Evolutionary conservation across 257 asterid species (phyloP), one percentile per base, ranked within the genome.

Genomic region (Primulina tabacum): DNA sequence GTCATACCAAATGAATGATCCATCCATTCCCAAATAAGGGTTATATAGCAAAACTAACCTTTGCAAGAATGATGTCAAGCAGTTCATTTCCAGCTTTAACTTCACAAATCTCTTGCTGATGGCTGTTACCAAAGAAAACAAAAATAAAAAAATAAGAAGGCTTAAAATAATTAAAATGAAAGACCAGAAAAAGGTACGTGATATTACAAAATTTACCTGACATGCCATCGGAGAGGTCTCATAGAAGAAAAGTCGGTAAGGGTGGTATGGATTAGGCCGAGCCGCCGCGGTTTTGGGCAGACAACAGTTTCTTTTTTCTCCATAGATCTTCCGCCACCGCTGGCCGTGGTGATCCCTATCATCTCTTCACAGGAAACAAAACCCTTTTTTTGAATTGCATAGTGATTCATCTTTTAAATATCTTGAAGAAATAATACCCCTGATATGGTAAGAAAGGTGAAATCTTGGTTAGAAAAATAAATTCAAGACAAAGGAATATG

Each of bases 211-310:
- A 75, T 1, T 47, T 81, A 92, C 98, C 96, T 88, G 5, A 80
- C 64, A 67, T 90, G 91, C 96, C 92, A 84, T 72, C 96, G 79
- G 37, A 83, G 76, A 70, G 93, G 77, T 40, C 86, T 76, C 52
- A 75, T 55, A 30, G 52, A 70, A 14, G 78, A 14, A 21, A 89
- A 87, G 66, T 86, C 96, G 60, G 72, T 59, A 8, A 78, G 52
- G 64, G 86, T 59, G 60, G 87, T 32, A 62, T 86, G 89, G 71
- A 82, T 60, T 8, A 84, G 82, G 58, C 92, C 87, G 56, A 93
- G 55, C 69, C 99, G 82, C 69, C 97, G 82, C 5, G 99, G 99
- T 78, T 90, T 89, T 0, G 99, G 99, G 77, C 99, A 93, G 73
- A 93, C 92, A 81, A 93, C 84, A 50, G 78, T 66, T 21, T 83